These are phyloP conservation scores for Apodospora peruviana DNA, from an alignment of 495 filamentous ascomycete species.

Conservation along the genomic window DNA sequence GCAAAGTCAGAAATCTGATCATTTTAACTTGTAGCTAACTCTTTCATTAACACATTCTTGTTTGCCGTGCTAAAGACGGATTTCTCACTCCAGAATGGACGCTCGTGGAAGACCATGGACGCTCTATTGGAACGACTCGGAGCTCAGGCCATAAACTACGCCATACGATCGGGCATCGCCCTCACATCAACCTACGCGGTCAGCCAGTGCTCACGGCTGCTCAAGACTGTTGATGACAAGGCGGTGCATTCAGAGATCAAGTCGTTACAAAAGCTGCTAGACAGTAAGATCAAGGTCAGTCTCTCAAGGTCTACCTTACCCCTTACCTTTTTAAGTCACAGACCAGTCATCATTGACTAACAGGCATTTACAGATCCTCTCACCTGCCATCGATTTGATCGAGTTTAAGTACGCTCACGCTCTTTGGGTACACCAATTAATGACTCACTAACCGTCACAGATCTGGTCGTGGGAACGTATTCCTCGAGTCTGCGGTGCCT, in stretches of 20 bases:
- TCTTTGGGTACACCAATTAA: neutral
- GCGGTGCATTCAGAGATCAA: conserved; percentile 62
- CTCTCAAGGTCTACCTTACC: too few relatives aligned
- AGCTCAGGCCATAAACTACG: conserved; percentile 81
- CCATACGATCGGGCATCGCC: conserved; percentile 82
- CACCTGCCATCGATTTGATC: conserved; percentile 89
- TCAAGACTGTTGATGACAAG: conserved; percentile 65
- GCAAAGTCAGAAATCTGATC: too few relatives aligned
- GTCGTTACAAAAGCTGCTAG: conserved; percentile 64
- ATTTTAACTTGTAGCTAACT: neutral
- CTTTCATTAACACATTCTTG: neutral
- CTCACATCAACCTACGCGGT: conserved; percentile 85
- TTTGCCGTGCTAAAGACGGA: neutral
- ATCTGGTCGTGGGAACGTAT: conserved; percentile 89
- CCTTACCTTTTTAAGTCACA: conserved; percentile 3
- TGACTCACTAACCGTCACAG: conserved; percentile 32
- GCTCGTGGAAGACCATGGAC: conserved; percentile 57
- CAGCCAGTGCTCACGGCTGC: conserved; percentile 68
- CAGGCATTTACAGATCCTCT: conserved; percentile 60
- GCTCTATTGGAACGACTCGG: conserved; percentile 63
- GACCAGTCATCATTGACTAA: neutral
- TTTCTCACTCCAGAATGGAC: conserved; percentile 11
- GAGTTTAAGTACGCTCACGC: conserved; percentile 64
- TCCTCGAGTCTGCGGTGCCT: conserved; percentile 81
- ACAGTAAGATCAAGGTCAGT: conserved; percentile 80